phyloP scores from a whole-genome alignment of 192 early-diverging fungal genomes.

The Phlyctochytrium planicorne region DNA sequence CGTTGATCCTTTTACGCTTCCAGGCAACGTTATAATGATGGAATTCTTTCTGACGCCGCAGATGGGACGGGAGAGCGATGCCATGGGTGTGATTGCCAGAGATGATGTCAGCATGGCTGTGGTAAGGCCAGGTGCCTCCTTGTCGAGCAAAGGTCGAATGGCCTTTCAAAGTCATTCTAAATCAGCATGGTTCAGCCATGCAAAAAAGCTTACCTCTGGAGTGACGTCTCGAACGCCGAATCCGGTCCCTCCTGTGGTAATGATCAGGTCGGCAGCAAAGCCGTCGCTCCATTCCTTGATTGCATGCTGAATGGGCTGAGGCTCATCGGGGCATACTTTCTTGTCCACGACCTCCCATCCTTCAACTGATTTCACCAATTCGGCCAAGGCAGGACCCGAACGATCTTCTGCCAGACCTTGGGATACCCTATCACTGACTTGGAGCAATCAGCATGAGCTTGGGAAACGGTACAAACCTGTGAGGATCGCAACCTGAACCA shows the following conservation, averaged over 20 bases:
- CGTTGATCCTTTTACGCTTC: constrained; percentile 78
- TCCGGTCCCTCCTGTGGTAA: constrained; percentile 93
- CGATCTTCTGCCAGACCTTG: constrained; percentile 21
- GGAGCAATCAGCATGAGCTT: too few relatives aligned
- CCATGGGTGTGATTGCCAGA: constrained; percentile 82
- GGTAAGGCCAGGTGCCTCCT: constrained; percentile 70
- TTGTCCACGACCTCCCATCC: constrained; percentile 22
- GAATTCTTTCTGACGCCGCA: constrained; percentile 45
- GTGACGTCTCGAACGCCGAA: constrained; percentile 84
- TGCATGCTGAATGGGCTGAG: constrained; percentile 18
- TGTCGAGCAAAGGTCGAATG: constrained; percentile 67
- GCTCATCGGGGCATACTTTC: constrained; percentile 29
- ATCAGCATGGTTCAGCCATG: background rate
- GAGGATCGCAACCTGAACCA: too few relatives aligned
- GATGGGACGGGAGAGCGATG: constrained; percentile 79
- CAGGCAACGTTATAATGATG: constrained; percentile 83
- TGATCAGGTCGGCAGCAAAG: constrained; percentile 54
- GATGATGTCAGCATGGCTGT: constrained; percentile 75
- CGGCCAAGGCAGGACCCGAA: constrained; percentile 24
- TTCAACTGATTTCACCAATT: constrained; percentile 4
- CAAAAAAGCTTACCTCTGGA: constrained; percentile 63
- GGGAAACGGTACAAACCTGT: too few relatives aligned
- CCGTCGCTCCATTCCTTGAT: constrained; percentile 23
- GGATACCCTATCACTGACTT: constrained; percentile 37
- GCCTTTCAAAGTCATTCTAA: constrained; percentile 47